phyloP scores from a whole-genome alignment of 495 filamentous ascomycete species.

The Penicillium flavigenum region DNA sequence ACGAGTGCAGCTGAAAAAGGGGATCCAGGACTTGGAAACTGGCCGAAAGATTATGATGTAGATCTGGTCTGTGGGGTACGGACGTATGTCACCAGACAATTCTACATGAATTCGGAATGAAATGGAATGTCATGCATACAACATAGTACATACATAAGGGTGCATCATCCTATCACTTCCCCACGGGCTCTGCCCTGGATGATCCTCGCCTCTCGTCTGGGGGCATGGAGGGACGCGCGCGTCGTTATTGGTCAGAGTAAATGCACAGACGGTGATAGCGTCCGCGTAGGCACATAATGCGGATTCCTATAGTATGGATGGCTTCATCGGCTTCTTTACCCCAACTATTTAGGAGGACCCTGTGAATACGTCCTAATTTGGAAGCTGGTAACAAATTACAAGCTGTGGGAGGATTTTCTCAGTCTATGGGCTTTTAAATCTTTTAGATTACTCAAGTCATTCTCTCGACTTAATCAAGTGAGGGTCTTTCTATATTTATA shows the following conservation, averaged over 20 bases:
- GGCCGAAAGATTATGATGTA: background rate
- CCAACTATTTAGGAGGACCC: too few species aligned
- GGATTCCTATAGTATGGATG: background rate
- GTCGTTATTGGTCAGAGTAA: slow-evolving; percentile 34
- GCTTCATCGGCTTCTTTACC: background rate
- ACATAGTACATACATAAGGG: background rate
- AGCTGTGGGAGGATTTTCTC: background rate
- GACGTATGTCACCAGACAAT: background rate
- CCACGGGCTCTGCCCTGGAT: slow-evolving; percentile 12
- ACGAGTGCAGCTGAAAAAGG: background rate
- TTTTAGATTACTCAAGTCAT: background rate
- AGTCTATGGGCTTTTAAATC: background rate
- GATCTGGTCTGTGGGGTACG: background rate
- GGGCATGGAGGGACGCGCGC: slow-evolving; percentile 44
- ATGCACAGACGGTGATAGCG: background rate
- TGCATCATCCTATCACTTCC: slow-evolving; percentile 3
- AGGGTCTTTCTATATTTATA: too few species aligned
- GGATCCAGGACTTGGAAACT: background rate
- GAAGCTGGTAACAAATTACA: background rate
- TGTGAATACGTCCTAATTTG: background rate
- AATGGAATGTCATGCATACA: background rate
- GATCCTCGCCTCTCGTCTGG: slow-evolving; percentile 33
- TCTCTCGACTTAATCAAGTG: background rate
- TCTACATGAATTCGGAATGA: background rate
- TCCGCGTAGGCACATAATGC: background rate